Evolutionary conservation across 495 filamentous ascomycete species (phyloP).

Genomic region (Cercophora scortea): DNA sequence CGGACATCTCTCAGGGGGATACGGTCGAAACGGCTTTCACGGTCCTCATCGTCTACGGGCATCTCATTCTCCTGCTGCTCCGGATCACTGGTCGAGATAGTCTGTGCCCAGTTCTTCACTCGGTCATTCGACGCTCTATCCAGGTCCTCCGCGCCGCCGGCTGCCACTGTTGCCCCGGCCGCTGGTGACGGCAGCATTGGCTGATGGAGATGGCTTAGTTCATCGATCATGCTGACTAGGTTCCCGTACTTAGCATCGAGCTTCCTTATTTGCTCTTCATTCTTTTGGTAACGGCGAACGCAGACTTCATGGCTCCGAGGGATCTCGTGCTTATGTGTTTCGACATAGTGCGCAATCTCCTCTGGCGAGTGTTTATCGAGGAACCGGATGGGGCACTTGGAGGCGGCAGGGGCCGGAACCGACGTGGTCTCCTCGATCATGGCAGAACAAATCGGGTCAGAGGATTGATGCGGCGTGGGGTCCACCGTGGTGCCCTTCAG

Average conservation of each 20-base stretch:
- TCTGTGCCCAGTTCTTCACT: conserved; percentile 75
- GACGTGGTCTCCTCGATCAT: conserved; percentile 47
- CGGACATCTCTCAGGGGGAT: conserved; percentile 66
- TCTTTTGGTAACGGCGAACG: conserved; percentile 76
- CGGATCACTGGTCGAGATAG: conserved; percentile 46
- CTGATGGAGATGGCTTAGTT: conserved; percentile 74
- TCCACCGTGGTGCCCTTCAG: conserved; percentile 14
- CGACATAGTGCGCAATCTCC: conserved; percentile 82
- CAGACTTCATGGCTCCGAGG: conserved; percentile 87
- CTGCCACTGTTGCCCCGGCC: conserved; percentile 13
- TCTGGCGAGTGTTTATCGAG: conserved; percentile 84
- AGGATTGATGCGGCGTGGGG: conserved; percentile 33
- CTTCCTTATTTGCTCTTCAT: conserved; percentile 70
- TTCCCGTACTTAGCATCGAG: conserved; percentile 88
- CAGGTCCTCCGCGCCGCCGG: conserved; percentile 29
- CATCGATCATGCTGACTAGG: conserved; percentile 83
- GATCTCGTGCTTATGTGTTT: conserved; percentile 86
- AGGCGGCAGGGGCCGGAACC: conserved; percentile 41
- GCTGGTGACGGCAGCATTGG: conserved; percentile 59
- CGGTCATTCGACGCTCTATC: conserved; percentile 49
- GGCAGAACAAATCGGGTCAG: conserved; percentile 55
- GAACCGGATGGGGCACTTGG: conserved; percentile 81
- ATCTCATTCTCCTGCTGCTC: conserved; percentile 26
- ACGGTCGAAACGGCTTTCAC: conserved; percentile 65
- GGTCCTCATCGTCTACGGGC: conserved; percentile 31